Evolutionary conservation across 2,329 filamentous ascomycete genomes (phyloP).

Genomic region (Clarireedia paspali): DNA sequence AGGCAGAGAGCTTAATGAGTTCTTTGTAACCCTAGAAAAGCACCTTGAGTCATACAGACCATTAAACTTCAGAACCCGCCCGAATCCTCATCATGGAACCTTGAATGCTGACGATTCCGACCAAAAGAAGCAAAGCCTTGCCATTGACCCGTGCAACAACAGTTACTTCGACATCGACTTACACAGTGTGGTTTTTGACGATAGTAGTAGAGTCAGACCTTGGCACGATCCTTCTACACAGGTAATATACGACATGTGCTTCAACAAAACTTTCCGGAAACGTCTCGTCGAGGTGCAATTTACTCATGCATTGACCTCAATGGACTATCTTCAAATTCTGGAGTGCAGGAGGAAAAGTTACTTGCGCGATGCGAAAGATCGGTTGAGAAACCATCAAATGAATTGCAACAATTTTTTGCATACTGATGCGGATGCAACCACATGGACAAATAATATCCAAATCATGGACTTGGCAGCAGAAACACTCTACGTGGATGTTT

Average conservation of each 20-base stretch:
- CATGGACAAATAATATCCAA: constrained; percentile 21
- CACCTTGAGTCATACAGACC: too few species aligned
- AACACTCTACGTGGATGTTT: constrained; percentile 17
- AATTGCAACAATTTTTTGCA: constrained; percentile 20
- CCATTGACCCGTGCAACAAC: constrained; percentile 14
- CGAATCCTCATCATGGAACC: background rate
- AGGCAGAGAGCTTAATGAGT: constrained; percentile 17
- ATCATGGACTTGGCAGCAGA: constrained; percentile 18
- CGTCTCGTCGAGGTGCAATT: constrained; percentile 20
- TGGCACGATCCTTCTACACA: constrained; percentile 13
- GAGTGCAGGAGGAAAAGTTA: constrained; percentile 18
- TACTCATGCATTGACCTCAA: constrained; percentile 15
- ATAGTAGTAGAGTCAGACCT: background rate
- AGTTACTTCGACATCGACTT: constrained; percentile 14
- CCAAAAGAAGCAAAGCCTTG: constrained; percentile 13
- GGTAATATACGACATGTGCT: constrained; percentile 15
- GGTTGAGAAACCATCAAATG: constrained; percentile 16
- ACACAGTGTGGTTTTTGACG: background rate
- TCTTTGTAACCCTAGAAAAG: constrained; percentile 16
- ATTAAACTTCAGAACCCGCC: background rate
- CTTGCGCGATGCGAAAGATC: constrained; percentile 17
- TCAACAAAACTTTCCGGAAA: constrained; percentile 15
- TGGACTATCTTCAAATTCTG: constrained; percentile 25
- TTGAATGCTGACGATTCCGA: background rate
- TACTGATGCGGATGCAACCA: constrained; percentile 14